A percentile compares a stretch with the other conserved stretches of the same genome.
These are phyloP conservation scores for Caloboletus inedulis DNA, from an alignment of 1,284 basidiomycete genomes.

Conservation along the genomic window DNA sequence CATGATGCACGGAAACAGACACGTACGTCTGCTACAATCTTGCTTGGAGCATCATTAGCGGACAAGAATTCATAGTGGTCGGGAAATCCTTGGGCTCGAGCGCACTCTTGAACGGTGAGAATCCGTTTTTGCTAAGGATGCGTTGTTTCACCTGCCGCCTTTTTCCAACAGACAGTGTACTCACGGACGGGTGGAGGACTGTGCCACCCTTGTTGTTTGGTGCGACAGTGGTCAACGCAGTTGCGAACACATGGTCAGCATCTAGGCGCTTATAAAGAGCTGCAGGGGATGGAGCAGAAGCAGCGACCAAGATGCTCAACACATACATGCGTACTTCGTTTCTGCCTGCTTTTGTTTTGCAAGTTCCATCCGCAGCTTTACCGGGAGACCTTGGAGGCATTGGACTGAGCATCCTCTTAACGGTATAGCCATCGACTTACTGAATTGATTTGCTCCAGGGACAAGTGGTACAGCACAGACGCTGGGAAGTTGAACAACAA, in stretches of 20 bases:
- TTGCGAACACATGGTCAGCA: conserved; percentile 49
- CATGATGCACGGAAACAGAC: background rate
- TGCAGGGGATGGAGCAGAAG: conserved; percentile 24
- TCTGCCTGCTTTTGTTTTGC: conserved; percentile 25
- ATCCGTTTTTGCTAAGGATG: conserved; percentile 58
- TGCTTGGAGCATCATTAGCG: conserved; percentile 33
- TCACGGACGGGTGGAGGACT: conserved; percentile 59
- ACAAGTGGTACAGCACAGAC: conserved; percentile 47
- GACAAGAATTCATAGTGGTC: conserved; percentile 61
- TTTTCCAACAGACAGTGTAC: conserved; percentile 14
- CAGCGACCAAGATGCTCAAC: background rate
- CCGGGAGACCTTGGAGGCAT: conserved; percentile 40
- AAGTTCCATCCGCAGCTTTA: conserved; percentile 35
- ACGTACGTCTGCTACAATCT: conserved; percentile 49
- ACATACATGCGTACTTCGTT: conserved; percentile 25
- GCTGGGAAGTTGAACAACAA: conserved; percentile 31
- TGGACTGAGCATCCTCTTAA: background rate
- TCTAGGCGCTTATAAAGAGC: conserved; percentile 55
- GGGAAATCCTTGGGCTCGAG: conserved; percentile 71
- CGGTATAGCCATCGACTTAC: conserved; percentile 30
- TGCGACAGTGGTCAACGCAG: conserved; percentile 51
- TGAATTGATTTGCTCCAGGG: conserved; percentile 44
- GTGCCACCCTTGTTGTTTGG: conserved; percentile 51
- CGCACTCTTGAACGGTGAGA: conserved; percentile 59
- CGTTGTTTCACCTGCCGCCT: background rate